A percentile compares a stretch with the other conserved stretches of the same genome.
phyloP scores from a whole-genome alignment of 2,329 filamentous ascomycete genomes.

The Hymenoscyphus infarciens region DNA sequence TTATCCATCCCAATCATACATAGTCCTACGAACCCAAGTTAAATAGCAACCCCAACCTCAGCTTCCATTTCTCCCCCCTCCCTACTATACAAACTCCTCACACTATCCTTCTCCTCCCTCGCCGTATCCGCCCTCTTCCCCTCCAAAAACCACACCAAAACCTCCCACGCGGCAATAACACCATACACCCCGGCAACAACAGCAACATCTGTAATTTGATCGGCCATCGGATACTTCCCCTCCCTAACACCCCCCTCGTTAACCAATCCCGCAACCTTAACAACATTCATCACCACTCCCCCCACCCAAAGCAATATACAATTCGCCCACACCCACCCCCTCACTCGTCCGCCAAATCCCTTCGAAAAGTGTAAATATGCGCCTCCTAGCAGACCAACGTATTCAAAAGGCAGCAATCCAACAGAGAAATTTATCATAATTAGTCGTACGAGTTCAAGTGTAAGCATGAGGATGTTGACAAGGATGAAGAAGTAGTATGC shows the following conservation, averaged over 20 bases:
- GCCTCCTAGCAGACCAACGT: constrained; percentile 32
- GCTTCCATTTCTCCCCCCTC: constrained; percentile 6
- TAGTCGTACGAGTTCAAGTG: constrained; percentile 36
- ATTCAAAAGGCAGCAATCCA: constrained; percentile 36
- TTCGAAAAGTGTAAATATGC: constrained; percentile 27
- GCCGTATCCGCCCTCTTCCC: constrained; percentile 15
- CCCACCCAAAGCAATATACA: constrained; percentile 32
- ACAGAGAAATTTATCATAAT: constrained; percentile 33
- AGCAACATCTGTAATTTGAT: constrained; percentile 35
- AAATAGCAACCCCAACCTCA: neutral
- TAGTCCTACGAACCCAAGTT: neutral
- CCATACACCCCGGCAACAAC: constrained; percentile 37
- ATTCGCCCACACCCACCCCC: constrained; percentile 31
- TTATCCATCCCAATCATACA: neutral
- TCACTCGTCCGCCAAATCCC: constrained; percentile 23
- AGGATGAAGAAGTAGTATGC: constrained; percentile 35
- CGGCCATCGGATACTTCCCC: constrained; percentile 34
- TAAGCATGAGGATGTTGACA: constrained; percentile 34
- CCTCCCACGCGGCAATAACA: constrained; percentile 31
- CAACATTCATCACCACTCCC: constrained; percentile 28
- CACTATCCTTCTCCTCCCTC: constrained; percentile 8
- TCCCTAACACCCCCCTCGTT: constrained; percentile 33
- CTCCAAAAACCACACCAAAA: constrained; percentile 26
- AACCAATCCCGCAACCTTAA: constrained; percentile 33
- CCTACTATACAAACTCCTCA: constrained; percentile 12